Evolutionary conservation across 768 basidiomycete genomes (phyloP), one percentile per base, ranked within the genome.

Genomic region (Porphyrellus cyaneotinctus): DNA sequence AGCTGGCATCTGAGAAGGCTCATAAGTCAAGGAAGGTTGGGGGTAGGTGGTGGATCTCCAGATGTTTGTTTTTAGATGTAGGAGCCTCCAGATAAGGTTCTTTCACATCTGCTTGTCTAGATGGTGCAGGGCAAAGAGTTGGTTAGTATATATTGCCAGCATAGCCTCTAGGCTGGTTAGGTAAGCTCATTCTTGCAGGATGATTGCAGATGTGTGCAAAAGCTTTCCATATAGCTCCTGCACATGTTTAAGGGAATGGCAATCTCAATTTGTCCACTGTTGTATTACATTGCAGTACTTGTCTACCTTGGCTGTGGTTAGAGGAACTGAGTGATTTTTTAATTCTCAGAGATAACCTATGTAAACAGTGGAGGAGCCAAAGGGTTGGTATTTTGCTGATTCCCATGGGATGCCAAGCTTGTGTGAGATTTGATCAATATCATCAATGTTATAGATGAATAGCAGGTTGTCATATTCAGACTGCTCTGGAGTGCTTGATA

Each of bases 331-430:
- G 14, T 54, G 35, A 6, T 15, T 1, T 4, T 23, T 43, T 5
- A 73, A 33, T 43, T 74, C 61, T 74, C 74, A 76, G 22, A 58
- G 15, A 53, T 75, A 72, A 4, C 76, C 70, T 5, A 61, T 63
- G 28, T 63, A 63, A 0, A 36, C 45, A 2, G 53, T 57, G 0
- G 47, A 43, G 2, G 33, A 2, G 4, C 2, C 2, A n/a, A 63
- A 59, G 0, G 49, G 51, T 12, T 63, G 54, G 28, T 63, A 55
- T 43, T 63, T 63, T 1, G 45, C 32, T 0, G 1, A 0, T 17
- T 61, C 58, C 62, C 56, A 61, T 0, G 55, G 54, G 0, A 64
- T 58, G 0, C 61, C 54, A 0, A 64, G 53, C 0, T 41, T 0
- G 1, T 37, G 6, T 2, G 62, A 57, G 0, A 61, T 2, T 0